Evolutionary conservation across 768 basidiomycete genomes (phyloP), one percentile per base, ranked within the genome.

Genomic region (Agaricus bisporus): DNA sequence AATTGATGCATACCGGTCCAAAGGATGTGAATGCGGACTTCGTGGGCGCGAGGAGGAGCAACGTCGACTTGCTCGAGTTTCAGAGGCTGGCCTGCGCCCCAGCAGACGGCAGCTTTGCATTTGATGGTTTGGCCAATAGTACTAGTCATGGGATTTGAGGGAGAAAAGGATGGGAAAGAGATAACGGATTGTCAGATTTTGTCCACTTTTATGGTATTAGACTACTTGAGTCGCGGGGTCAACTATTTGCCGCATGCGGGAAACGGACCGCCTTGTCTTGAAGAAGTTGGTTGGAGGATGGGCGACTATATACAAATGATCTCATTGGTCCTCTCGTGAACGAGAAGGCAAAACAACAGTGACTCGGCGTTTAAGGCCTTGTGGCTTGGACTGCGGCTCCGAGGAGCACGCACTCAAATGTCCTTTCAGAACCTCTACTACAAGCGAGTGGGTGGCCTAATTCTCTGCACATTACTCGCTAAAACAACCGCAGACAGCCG

Each of bases 41-140:
- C 97, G 68, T 88, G 79, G 29, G 88, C 85, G 57, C 73, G 75
- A 37, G 97, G 97, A 45, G 95, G 95, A 17, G 88, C 90, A 18
- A 99, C 97, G 63, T 97, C 88, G 61, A 99, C 84, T 37, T 92
- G 84, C 70, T 98, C 95, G 63, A 98, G 73, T 64, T 85, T 83
- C 58, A 98, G 81, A 45, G 80, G 81, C 68, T 92, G 80, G 59
- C 88, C 88, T 11, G 95, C 93, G 51, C 79, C 91, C 97, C 95
- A 99, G 69, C 93, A 95, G 55, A 99, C 85, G 37, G 91, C 91
- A 32, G 92, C 95, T 69, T 92, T 95, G 76, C 79, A 95, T 80
- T 65, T 82, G 80, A 83, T 95, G 75, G 68, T 69, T 68, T 89
- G 85, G 58, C 93, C 92, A 61, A 68, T 74, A 45, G 90, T 92